Base-by-base conservation (phyloP, 2,329 filamentous ascomycete species). In the Neoascochyta sp. region DNA sequence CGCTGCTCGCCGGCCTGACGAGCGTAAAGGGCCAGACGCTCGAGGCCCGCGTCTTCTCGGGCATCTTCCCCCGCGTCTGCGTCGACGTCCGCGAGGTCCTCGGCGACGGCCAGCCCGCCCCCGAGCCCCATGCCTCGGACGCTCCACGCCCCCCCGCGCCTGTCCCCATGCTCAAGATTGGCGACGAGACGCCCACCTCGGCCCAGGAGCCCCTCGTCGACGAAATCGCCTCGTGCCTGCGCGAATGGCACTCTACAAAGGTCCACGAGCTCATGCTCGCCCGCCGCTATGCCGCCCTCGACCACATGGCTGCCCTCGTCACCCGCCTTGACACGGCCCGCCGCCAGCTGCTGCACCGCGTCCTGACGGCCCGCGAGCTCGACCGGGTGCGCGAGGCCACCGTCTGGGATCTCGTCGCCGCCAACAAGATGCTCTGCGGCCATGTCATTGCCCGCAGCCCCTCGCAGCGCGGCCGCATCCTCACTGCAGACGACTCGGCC, bases 191-290 rank as follows among this genome's bases (percentile, higher is more conserved):
- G 2, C 86, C 89, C 1, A 94, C 87, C 0, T 95, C 88, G 5
- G 73, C 78, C 10, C 81, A 85, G 7, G 93, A 98, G 60, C 92
- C 92, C 3, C 66, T 98, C 39, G 89, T 98, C 14, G 92, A 98
- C 64, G 92, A 98, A 63, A 96, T 98, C 50, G 89, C 92, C 9
- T 95, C 89, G 3, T 98, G 92, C 60, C 68, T 98, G 42, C 80
- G 92, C 49, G 92, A 98, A 73, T 98, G 92, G 93, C 90, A 98
- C 66, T 94, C 92, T 12, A 95, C 89, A 11, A 93, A 95, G 57
- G 74, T 98, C 10, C 93, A 98, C 65, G 87, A 94, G 58, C 73
- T 96, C 14, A 74, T 98, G 1, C 75, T 98, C 7, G 80, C 80
- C 12, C 78, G 87, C 38, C 80, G 89, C 58, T 98, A 98, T 64